Base-by-base conservation (phyloP, 2,329 filamentous ascomycete genomes). In the Fusarium metavorans region DNA sequence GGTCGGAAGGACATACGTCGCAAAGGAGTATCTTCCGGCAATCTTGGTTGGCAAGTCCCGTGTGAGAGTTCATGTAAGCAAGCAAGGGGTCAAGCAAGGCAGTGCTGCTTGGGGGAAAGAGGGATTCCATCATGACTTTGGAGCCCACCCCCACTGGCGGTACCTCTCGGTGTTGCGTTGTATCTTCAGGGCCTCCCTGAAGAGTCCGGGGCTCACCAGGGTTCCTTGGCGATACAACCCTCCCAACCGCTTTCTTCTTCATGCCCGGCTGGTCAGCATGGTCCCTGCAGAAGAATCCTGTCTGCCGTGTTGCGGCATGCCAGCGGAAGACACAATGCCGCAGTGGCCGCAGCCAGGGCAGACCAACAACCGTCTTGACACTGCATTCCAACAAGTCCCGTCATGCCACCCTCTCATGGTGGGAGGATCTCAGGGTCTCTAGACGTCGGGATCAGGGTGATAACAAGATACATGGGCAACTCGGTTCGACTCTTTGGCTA, bases 311-410 rank as follows among this genome's bases (percentile, higher is more conserved):
- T 43, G 32, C 61, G 32, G 59, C 39, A 69, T 43, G 57, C 50
- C 59, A 30, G 66, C 64, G 62, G 63, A 60, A 59, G 39, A 50
- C 20, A 27, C 20, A 37, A 27, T 63, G 39, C 72, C 66, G 59
- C 67, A 68, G 35, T 72, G 64, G 50, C 61, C 65, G 35, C 59
- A 61, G 64, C 27, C 41, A 57, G 34, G 39, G 20, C 62, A 73
- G 35, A 54, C 63, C 67, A 64, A 54, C 63, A 50, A 43, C 54
- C 35, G 34, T 63, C 58, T 68, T 56, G 57, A 57, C 59, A 39
- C 61, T 72, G 39, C 64, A 72, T 69, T 71, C 63, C 74, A 66
- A 68, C 37, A 64, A 68, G 66, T 57, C 64, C 45, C 45, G 32
- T 65, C 41, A 60, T 70, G 50, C 58, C 39, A 54, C 58, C 41